A percentile compares a stretch with the other conserved stretches of the same genome.
These are phyloP conservation scores for Ustilago tritici DNA, from an alignment of 1,284 basidiomycete genomes.

Conservation along the genomic window DNA sequence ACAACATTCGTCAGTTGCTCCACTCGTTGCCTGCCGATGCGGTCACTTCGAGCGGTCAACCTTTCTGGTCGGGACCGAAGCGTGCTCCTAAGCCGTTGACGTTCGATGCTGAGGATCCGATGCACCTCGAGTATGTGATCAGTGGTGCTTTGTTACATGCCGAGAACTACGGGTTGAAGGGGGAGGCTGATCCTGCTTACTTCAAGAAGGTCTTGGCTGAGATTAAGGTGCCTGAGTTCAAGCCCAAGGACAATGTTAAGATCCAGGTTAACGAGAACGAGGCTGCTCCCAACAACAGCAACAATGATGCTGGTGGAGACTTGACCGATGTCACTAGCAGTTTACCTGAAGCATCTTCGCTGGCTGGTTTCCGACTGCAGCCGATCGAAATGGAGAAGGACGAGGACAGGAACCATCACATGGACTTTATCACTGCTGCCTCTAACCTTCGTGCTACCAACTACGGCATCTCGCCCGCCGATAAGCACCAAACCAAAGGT, in stretches of 20 bases:
- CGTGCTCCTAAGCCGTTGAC: slow-evolving; percentile 92
- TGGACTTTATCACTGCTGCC: slow-evolving; percentile 98
- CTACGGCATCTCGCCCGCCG: slow-evolving; percentile 89
- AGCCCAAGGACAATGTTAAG: slow-evolving; percentile 90
- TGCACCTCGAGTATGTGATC: slow-evolving; percentile 90
- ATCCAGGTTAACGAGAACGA: slow-evolving; percentile 96
- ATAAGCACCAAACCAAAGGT: slow-evolving; percentile 95
- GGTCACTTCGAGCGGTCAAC: slow-evolving; percentile 86
- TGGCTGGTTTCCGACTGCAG: slow-evolving; percentile 92
- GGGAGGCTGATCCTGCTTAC: slow-evolving; percentile 81
- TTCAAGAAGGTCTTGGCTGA: slow-evolving; percentile 88
- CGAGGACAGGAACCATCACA: slow-evolving; percentile 97
- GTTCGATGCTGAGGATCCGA: slow-evolving; percentile 80
- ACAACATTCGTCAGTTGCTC: slow-evolving; percentile 91
- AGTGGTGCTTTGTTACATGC: slow-evolving; percentile 96
- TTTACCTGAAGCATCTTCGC: slow-evolving; percentile 72
- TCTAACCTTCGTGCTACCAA: slow-evolving; percentile 97
- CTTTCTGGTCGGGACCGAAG: slow-evolving; percentile 84
- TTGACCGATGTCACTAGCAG: slow-evolving; percentile 63
- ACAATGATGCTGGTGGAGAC: slow-evolving; percentile 38
- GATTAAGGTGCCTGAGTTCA: slow-evolving; percentile 92
- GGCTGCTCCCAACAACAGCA: slow-evolving; percentile 76
- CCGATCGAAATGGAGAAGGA: slow-evolving; percentile 99
- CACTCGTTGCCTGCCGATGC: slow-evolving; percentile 95
- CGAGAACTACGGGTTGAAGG: slow-evolving; percentile 96